A percentile compares a stretch with the other conserved stretches of the same genome.
Evolutionary conservation across 176 grass and related monocot species (phyloP).

Genomic region (Cenchrus fungigraminus): DNA sequence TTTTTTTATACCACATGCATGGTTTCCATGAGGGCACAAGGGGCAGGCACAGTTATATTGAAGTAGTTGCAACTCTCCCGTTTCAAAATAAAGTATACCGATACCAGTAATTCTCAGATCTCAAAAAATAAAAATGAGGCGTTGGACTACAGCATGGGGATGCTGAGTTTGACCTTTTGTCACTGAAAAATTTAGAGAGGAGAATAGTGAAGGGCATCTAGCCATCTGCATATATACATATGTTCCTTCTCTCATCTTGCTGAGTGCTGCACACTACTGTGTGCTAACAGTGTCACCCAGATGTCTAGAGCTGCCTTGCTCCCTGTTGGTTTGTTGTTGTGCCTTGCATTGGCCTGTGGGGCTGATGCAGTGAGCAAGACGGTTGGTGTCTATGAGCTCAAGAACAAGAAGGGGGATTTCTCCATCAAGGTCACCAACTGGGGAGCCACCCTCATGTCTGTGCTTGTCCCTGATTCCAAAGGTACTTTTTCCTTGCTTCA

Average conservation of each 20-base stretch:
- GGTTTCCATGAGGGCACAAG: not conserved
- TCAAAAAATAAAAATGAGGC: not conserved
- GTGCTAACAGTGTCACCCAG: not conserved
- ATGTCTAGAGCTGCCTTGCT: conserved; percentile 58
- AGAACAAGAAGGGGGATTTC: conserved; percentile 67
- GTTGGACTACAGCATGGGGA: not conserved
- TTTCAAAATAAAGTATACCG: conserved; percentile 6
- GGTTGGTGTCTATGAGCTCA: conserved; percentile 76
- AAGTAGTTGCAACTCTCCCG: not conserved
- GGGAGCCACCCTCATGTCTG: conserved; percentile 77
- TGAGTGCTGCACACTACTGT: not conserved
- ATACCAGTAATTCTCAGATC: conserved; percentile 7
- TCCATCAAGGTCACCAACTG: conserved; percentile 81
- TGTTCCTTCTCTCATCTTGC: not conserved
- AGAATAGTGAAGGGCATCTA: not conserved
- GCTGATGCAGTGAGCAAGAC: conserved; percentile 48
- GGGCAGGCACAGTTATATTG: not conserved
- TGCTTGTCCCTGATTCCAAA: conserved; percentile 80
- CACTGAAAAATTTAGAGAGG: not conserved
- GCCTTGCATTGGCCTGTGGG: conserved; percentile 34
- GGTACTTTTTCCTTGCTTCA: conserved; percentile 28
- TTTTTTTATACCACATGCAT: not conserved
- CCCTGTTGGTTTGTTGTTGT: conserved; percentile 14
- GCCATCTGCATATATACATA: not conserved
- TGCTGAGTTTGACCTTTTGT: not conserved